Evolutionary conservation across 2,329 filamentous ascomycete genomes (phyloP).

Genomic region (Thelonectria olida): DNA sequence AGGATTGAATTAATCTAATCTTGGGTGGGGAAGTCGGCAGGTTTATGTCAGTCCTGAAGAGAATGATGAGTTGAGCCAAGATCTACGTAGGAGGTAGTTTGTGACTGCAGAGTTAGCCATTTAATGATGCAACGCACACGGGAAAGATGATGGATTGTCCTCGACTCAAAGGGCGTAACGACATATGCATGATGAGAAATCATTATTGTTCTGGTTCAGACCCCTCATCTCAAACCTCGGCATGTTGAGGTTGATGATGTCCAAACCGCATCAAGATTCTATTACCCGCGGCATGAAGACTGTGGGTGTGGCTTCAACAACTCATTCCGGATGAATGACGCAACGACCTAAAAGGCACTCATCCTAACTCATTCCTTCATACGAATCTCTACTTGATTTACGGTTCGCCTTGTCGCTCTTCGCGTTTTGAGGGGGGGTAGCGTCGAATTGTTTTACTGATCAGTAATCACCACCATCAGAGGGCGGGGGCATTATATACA

Average conservation of each 20-base stretch:
- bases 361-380: neutral
- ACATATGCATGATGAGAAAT: neutral
- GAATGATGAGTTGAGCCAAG: neutral
- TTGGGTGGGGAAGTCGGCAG: neutral
- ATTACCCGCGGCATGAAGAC: neutral
- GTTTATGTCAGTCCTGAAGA: neutral
- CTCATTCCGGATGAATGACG: neutral
- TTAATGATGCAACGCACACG: no score
- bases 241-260: neutral
- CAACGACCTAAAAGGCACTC: neutral
- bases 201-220: neutral
- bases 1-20: neutral
- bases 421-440: neutral
- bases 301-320: neutral
- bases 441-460: neutral
- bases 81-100: neutral
- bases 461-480: conserved; percentile 11
- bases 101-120: no score
- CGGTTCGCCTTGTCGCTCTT: neutral
- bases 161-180: neutral
- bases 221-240: neutral
- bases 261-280: neutral
- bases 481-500: conserved; percentile 14
- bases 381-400: no score
- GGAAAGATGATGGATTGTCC: neutral